These are phyloP conservation scores for Durio zibethinus DNA, from an alignment of 345 rosid genomes.

Conservation along the genomic window DNA sequence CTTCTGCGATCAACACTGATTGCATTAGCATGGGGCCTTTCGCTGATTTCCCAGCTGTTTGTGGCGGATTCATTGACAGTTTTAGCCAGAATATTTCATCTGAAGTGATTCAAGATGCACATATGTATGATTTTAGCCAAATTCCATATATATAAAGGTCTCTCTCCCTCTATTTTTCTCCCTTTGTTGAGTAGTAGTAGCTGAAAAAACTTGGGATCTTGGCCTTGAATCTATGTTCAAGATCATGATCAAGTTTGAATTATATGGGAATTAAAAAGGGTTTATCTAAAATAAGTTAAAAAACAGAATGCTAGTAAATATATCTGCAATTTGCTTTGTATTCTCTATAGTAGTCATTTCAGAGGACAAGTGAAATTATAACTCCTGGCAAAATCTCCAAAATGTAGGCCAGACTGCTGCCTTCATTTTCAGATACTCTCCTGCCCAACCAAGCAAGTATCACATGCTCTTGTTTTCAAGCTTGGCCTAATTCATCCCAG, in stretches of 20 bases:
- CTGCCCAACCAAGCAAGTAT: not conserved
- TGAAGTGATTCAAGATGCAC: slow-evolving; percentile 28
- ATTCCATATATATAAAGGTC: slow-evolving; percentile 28
- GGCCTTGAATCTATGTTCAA: slow-evolving; percentile 19
- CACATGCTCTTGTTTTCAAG: slow-evolving; percentile 15
- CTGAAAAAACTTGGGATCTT: slow-evolving; percentile 3
- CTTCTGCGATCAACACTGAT: slow-evolving; percentile 20
- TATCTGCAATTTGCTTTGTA: too few relatives aligned
- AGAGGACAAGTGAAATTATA: not conserved
- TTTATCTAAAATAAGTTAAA: slow-evolving; percentile 15
- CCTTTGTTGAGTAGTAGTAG: slow-evolving; percentile 5
- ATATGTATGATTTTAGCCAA: slow-evolving; percentile 39
- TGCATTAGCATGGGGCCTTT: slow-evolving; percentile 27
- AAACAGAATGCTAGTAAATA: not conserved
- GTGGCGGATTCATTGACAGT: slow-evolving; percentile 45
- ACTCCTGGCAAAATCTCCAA: not conserved
- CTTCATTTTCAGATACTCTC: not conserved
- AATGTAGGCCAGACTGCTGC: slow-evolving; percentile 17
- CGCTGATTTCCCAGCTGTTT: slow-evolving; percentile 35
- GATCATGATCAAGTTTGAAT: slow-evolving; percentile 14
- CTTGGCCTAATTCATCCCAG: not conserved
- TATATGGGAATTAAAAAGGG: not conserved
- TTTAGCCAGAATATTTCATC: slow-evolving; percentile 33
- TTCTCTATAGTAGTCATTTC: not conserved
- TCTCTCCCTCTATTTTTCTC: not conserved